phyloP scores from a whole-genome alignment of 768 basidiomycete genomes.

The Podaxis sp. region DNA sequence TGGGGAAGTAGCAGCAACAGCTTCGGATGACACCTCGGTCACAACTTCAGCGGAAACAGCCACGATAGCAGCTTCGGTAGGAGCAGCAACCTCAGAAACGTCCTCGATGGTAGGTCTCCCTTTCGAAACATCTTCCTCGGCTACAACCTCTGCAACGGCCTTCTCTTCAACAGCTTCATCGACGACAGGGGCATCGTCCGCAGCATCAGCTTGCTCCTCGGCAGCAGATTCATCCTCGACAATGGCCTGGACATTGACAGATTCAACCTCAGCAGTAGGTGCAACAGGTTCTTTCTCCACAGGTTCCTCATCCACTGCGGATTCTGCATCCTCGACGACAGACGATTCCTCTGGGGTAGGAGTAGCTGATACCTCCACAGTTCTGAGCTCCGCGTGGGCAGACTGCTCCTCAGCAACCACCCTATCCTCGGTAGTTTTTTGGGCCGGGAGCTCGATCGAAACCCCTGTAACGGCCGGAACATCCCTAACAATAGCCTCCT shows the following conservation, averaged over 20 bases:
- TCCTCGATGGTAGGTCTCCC: not conserved
- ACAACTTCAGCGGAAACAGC: not conserved
- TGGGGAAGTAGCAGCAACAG: not conserved
- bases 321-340: not conserved
- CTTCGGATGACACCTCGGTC: not conserved
- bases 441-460: too few species aligned
- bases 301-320: not conserved
- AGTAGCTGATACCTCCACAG: not conserved
- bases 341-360: not conserved
- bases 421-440: not conserved
- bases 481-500: not conserved
- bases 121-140: not conserved
- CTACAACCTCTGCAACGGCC: not conserved
- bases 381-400: not conserved
- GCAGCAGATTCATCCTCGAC: not conserved
- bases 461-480: not conserved
- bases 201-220: not conserved
- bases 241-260: not conserved
- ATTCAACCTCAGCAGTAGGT: not conserved
- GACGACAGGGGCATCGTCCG: not conserved
- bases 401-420: not conserved
- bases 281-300: not conserved
- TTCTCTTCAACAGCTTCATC: not conserved
- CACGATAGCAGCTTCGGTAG: not conserved
- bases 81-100: not conserved